Conservation (phyloP, 2,329 filamentous ascomycete genomes). For the Neopestalotiopsis clavispora region DNA sequence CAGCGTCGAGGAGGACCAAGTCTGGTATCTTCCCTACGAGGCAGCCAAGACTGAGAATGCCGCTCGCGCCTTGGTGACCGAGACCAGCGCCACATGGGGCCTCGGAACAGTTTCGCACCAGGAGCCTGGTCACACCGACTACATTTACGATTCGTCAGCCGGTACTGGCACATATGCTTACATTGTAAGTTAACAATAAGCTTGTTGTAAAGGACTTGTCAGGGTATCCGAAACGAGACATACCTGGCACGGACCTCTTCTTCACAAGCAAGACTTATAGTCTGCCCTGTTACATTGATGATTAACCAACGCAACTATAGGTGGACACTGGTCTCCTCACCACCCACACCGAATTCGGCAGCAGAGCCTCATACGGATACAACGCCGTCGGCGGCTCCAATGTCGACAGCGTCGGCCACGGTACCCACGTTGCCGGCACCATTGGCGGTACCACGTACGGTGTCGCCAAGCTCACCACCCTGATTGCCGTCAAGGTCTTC, state of each 20-base stretch:
- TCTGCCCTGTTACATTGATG: background rate
- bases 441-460: conserved; percentile 49
- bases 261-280: background rate
- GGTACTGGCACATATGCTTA: conserved; percentile 52
- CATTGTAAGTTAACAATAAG: conserved; percentile 33
- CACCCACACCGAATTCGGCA: conserved; percentile 15
- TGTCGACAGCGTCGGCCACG: conserved; percentile 36
- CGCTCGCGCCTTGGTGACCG: conserved; percentile 34
- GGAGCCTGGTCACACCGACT: conserved; percentile 37
- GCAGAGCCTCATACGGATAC: conserved; percentile 15
- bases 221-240: background rate
- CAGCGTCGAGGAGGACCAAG: conserved; percentile 35
- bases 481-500: conserved; percentile 50
- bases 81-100: conserved; percentile 45
- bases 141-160: conserved; percentile 47
- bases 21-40: conserved; percentile 33
- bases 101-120: conserved; percentile 51
- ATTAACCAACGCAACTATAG: background rate
- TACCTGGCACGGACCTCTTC: background rate
- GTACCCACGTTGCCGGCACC: conserved; percentile 53
- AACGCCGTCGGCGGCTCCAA: conserved; percentile 33
- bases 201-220: background rate
- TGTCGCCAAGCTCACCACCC: conserved; percentile 44
- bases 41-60: conserved; percentile 22
- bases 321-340: conserved; percentile 15